Percentiles rank a stretch among this genome's conserved stretches.
Conservation (phyloP, 495 filamentous ascomycete genomes). For the Hyaloscypha hepaticicola region DNA sequence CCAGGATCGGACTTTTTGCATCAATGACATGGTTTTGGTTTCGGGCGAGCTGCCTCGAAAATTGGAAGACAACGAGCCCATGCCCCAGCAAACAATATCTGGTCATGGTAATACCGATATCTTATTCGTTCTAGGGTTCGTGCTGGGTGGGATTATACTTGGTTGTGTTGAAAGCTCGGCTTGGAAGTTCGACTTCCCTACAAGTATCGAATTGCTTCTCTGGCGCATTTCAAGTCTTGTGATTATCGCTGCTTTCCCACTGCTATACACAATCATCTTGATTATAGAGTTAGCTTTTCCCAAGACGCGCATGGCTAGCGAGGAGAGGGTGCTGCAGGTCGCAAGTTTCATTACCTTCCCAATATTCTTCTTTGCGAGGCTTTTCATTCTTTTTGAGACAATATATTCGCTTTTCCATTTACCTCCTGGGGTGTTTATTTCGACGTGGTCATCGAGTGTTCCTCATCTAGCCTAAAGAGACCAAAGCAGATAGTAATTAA, state of each 20-base stretch:
- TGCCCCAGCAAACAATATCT: conserved; percentile 7
- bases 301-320: neutral
- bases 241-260: neutral
- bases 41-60: neutral
- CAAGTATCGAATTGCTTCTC: conserved; percentile 33
- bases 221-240: conserved; percentile 28
- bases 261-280: neutral
- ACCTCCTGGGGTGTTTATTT: neutral
- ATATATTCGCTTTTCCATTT: conserved; percentile 2
- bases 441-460: neutral
- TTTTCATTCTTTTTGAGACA: conserved; percentile 7
- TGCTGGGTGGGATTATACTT: conserved; percentile 21
- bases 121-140: neutral
- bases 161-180: conserved; percentile 38
- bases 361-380: neutral
- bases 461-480: neutral
- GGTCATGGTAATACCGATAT: neutral
- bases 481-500: too few species aligned
- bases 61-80: neutral
- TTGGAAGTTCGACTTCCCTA: conserved; percentile 43
- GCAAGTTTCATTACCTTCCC: neutral
- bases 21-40: neutral
- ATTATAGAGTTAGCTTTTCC: too few species aligned
- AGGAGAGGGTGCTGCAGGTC: neutral
- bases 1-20: neutral